Percentiles rank a stretch among this genome's conserved stretches.
Conservation (phyloP, 257 asterid genomes). For the Solanum rostratum region DNA sequence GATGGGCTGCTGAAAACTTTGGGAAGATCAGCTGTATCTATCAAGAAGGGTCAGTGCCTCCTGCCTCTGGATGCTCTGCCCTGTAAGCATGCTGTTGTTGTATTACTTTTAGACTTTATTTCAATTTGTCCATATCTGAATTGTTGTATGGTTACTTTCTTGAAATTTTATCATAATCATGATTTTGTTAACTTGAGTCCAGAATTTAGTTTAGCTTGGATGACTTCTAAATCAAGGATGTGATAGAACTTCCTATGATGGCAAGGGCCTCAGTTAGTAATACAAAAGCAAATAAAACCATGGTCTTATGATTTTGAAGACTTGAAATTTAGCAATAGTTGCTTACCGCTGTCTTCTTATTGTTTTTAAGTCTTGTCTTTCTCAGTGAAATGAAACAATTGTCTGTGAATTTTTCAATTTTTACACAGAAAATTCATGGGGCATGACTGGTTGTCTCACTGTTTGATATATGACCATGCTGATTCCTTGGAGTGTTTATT, state of each 20-base stretch:
- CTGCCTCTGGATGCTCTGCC: conserved; percentile 43
- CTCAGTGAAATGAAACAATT: background rate
- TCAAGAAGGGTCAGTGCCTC: conserved; percentile 31
- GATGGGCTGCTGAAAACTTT: background rate
- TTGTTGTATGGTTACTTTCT: conserved; percentile 28
- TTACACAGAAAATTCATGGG: background rate
- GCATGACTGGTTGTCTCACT: background rate
- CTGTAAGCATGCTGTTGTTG: conserved; percentile 54
- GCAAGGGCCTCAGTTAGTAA: background rate
- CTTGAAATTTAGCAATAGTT: background rate
- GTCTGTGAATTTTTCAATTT: background rate
- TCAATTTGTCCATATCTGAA: conserved; percentile 48
- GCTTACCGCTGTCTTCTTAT: background rate
- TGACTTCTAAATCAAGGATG: background rate
- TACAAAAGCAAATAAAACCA: background rate
- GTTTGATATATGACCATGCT: background rate
- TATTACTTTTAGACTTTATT: conserved; percentile 28
- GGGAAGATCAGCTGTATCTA: conserved; percentile 10
- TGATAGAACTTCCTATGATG: background rate
- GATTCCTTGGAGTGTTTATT: background rate
- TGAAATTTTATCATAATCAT: background rate
- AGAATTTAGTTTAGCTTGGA: background rate
- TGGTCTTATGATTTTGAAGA: background rate
- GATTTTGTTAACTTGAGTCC: background rate
- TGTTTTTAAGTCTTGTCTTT: background rate